These are phyloP conservation scores for Xylaria digitata DNA, from an alignment of 2,329 filamentous ascomycete genomes.

Conservation along the genomic window DNA sequence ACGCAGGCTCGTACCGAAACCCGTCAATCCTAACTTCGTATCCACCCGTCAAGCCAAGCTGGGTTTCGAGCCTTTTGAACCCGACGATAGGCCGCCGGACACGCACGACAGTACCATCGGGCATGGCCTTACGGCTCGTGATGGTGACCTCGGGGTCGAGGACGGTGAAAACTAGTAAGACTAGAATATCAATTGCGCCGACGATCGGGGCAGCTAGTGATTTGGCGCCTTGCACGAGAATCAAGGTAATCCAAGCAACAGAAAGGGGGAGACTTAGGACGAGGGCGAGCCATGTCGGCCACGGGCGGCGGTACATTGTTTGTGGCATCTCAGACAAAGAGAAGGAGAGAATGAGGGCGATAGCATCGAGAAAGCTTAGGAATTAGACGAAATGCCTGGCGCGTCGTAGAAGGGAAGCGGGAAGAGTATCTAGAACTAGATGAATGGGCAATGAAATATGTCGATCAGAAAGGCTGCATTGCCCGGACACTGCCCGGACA, in stretches of 20 bases:
- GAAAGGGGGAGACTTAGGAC: conserved; percentile 17
- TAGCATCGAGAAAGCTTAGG: too few species aligned
- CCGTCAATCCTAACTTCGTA: conserved; percentile 35
- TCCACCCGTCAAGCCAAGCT: conserved; percentile 29
- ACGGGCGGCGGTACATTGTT: conserved; percentile 30
- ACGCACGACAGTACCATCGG: conserved; percentile 24
- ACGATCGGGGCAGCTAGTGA: not conserved
- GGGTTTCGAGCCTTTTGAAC: conserved; percentile 25
- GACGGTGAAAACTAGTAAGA: conserved; percentile 9
- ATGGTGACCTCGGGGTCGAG: conserved; percentile 32
- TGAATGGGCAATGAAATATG: too few species aligned
- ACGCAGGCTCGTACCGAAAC: conserved; percentile 33
- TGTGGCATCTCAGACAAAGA: conserved; percentile 23
- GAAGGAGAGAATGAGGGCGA: too few species aligned
- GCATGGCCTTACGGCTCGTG: conserved; percentile 10
- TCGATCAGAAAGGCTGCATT: too few species aligned
- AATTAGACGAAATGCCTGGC: too few species aligned
- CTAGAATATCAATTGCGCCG: not conserved
- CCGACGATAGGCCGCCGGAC: conserved; percentile 31
- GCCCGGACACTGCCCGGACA: too few species aligned
- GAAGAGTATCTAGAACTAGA: too few species aligned
- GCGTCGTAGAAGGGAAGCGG: too few species aligned
- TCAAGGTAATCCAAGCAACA: conserved; percentile 15
- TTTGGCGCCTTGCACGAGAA: not conserved
- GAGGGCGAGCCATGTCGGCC: conserved; percentile 26